Conservation (phyloP, 2,329 filamentous ascomycete genomes). For the Hymenoscyphus occultus region DNA sequence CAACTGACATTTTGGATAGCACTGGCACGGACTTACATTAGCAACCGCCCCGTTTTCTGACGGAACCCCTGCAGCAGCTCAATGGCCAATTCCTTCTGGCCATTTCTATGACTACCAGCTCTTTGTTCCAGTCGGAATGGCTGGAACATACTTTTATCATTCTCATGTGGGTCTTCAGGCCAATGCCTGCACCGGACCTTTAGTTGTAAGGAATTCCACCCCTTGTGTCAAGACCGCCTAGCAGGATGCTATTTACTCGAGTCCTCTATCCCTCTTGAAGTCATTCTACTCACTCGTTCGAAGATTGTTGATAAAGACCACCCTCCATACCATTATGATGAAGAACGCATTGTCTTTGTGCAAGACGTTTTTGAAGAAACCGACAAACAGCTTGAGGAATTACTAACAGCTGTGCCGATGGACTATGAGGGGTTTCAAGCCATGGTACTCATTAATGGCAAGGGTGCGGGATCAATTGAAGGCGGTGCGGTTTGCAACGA, state of each 20-base stretch:
- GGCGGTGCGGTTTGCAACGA: conserved; percentile 35
- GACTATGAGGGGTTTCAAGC: conserved; percentile 58
- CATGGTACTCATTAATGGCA: conserved; percentile 56
- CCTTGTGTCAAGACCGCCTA: too few relatives aligned
- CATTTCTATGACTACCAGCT: conserved; percentile 55
- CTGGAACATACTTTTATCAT: conserved; percentile 56
- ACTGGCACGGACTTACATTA: conserved; percentile 22
- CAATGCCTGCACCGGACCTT: conserved; percentile 44
- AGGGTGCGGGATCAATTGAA: conserved; percentile 44
- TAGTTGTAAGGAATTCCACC: conserved; percentile 41
- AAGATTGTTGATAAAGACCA: conserved; percentile 10
- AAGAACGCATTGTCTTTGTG: conserved; percentile 54
- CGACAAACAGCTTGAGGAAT: conserved; percentile 50
- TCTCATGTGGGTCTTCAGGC: conserved; percentile 53
- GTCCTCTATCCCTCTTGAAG: too few relatives aligned
- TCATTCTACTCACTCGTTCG: too few relatives aligned
- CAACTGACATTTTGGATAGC: conserved; percentile 9
- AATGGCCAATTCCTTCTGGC: conserved; percentile 51
- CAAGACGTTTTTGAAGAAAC: conserved; percentile 56
- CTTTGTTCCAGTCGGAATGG: conserved; percentile 40
- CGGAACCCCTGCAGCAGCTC: conserved; percentile 44
- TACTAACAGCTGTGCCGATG: conserved; percentile 49
- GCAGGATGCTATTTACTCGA: too few relatives aligned
- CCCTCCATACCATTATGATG: conserved; percentile 58
- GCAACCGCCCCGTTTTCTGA: conserved; percentile 36